phyloP scores from a whole-genome alignment of 139 green algal species.

The Tetraselmis chui region DNA sequence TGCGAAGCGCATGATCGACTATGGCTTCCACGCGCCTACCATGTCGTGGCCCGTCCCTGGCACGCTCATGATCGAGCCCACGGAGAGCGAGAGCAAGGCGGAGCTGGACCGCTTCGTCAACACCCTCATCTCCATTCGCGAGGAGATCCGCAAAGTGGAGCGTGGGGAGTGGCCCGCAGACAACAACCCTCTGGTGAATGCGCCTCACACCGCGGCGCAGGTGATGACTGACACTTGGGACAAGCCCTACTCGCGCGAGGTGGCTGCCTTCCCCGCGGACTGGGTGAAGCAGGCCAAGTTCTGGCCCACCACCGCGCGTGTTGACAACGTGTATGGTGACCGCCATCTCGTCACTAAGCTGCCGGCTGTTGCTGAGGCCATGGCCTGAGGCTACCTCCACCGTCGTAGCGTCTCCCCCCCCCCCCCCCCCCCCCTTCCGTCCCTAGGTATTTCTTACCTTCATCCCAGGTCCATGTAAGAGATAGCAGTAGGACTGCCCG shows the following conservation, averaged over 20 bases:
- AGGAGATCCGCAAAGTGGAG: constrained; percentile 29
- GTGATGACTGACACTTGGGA: constrained; percentile 83
- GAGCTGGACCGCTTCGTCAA: constrained; percentile 89
- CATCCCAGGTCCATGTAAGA: too few species aligned
- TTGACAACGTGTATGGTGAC: constrained; percentile 99
- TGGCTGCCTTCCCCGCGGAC: constrained; percentile 81
- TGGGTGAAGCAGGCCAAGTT: constrained; percentile 95
- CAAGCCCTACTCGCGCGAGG: constrained; percentile 84
- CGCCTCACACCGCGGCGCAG: constrained; percentile 76
- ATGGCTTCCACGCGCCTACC: constrained; percentile 96
- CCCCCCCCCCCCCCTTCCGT: too few species aligned
- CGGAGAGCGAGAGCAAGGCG: constrained; percentile 63
- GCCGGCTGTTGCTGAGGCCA: constrained; percentile 1
- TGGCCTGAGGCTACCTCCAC: too few species aligned
- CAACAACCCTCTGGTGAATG: constrained; percentile 92
- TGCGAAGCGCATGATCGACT: constrained; percentile 98
- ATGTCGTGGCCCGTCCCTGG: constrained; percentile 98
- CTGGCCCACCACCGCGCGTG: constrained; percentile 84
- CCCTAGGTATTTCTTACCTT: too few species aligned
- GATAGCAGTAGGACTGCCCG: too few species aligned
- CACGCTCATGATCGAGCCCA: constrained; percentile 99
- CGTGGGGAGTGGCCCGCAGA: constrained; percentile 15
- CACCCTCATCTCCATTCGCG: constrained; percentile 92
- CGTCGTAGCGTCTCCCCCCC: too few species aligned
- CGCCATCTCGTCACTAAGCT: constrained; percentile 64